Conservation (phyloP, 192 early-diverging fungal genomes). For the Coemansia sp. region DNA sequence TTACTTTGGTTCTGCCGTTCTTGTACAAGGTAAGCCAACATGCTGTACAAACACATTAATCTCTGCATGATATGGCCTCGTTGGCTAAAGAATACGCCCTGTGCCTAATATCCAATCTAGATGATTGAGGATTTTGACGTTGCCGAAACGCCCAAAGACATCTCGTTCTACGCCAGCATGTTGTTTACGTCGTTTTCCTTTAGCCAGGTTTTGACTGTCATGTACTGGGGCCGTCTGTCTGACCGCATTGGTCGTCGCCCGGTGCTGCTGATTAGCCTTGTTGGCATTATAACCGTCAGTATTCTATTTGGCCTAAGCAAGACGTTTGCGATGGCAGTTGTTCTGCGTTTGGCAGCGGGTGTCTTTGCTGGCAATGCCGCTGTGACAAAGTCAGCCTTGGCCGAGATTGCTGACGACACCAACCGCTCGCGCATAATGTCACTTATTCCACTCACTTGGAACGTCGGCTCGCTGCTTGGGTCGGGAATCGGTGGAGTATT, state of each 20-base stretch:
- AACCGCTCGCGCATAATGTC: slow-evolving; percentile 74
- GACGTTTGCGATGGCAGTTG: slow-evolving; percentile 56
- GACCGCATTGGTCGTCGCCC: slow-evolving; percentile 79
- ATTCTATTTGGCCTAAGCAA: slow-evolving; percentile 68
- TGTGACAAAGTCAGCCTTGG: slow-evolving; percentile 74
- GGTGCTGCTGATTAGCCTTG: slow-evolving; percentile 68
- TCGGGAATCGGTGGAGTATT: slow-evolving; percentile 76
- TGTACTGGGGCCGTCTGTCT: slow-evolving; percentile 69
- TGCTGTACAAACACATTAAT: not conserved
- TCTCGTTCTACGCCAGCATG: slow-evolving; percentile 68
- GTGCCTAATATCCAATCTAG: not conserved
- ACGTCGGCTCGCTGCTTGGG: slow-evolving; percentile 59
- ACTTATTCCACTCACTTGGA: slow-evolving; percentile 67
- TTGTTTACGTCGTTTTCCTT: slow-evolving; percentile 51
- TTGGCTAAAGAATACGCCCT: not conserved
- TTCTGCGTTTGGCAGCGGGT: slow-evolving; percentile 59
- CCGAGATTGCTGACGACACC: slow-evolving; percentile 78
- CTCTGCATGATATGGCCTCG: not conserved
- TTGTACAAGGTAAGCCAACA: slow-evolving; percentile 11
- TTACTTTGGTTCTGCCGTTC: slow-evolving; percentile 67
- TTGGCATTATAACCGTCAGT: slow-evolving; percentile 65
- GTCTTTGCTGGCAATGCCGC: slow-evolving; percentile 70
- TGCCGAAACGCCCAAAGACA: slow-evolving; percentile 65
- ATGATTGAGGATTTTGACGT: slow-evolving; percentile 42
- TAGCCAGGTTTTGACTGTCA: slow-evolving; percentile 49